Conservation (phyloP, 2,329 filamentous ascomycete species). For the Nemania diffusa region DNA sequence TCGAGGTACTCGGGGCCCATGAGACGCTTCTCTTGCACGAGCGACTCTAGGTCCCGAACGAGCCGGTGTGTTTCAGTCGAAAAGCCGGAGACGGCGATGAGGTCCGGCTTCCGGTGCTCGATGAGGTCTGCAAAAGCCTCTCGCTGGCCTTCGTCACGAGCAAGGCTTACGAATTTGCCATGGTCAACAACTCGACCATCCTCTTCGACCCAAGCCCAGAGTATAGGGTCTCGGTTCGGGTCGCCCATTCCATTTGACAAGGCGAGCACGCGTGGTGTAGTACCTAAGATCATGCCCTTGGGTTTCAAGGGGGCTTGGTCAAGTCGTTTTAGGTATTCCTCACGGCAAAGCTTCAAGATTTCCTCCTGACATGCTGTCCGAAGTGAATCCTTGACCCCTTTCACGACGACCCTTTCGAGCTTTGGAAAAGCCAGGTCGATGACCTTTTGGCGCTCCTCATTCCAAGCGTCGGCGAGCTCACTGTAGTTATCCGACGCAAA, state of each 20-base stretch:
- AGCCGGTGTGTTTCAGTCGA: constrained; percentile 87
- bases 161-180: constrained; percentile 85
- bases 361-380: constrained; percentile 94
- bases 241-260: constrained; percentile 87
- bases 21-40: constrained; percentile 81
- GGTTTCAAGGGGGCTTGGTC: constrained; percentile 98
- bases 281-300: constrained; percentile 89
- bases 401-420: constrained; percentile 84
- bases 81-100: constrained; percentile 89
- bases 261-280: constrained; percentile 85
- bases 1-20: constrained; percentile 86
- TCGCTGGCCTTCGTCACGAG: constrained; percentile 72
- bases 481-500: constrained; percentile 97
- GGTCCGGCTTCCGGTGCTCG: constrained; percentile 83
- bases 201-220: constrained; percentile 94
- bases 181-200: constrained; percentile 90
- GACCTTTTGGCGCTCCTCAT: constrained; percentile 84
- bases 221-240: constrained; percentile 78
- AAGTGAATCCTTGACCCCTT: constrained; percentile 93
- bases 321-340: constrained; percentile 87
- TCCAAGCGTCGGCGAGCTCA: constrained; percentile 95
- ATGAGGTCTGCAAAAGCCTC: constrained; percentile 82
- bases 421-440: constrained; percentile 84
- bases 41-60: constrained; percentile 80
- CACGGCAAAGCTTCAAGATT: constrained; percentile 86